phyloP scores from a whole-genome alignment of 768 basidiomycete genomes.

The Leucosporidium creatinivorum region DNA sequence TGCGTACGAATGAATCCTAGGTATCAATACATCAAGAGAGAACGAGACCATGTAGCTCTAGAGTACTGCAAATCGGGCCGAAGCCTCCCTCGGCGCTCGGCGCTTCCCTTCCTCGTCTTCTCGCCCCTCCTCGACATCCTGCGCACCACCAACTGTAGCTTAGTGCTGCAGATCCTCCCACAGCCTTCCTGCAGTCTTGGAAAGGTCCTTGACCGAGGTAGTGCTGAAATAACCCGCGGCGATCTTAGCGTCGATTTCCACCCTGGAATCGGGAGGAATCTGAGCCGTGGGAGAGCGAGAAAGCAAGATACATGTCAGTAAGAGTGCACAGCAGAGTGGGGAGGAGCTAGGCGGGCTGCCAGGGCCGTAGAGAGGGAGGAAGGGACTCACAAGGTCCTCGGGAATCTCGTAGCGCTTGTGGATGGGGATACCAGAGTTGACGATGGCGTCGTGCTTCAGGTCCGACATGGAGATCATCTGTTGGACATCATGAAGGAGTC shows the following conservation, averaged over 20 bases:
- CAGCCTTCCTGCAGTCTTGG: constrained; percentile 75
- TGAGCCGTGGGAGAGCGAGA: not conserved
- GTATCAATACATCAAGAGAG: no score
- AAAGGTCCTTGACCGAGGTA: constrained; percentile 61
- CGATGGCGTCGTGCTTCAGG: constrained; percentile 92
- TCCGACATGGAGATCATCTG: constrained; percentile 17
- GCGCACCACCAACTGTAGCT: not conserved
- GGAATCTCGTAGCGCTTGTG: constrained; percentile 77
- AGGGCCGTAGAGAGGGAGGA: not conserved
- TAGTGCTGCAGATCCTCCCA: constrained; percentile 61
- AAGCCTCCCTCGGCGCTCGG: no score
- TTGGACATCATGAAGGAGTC: constrained; percentile 52
- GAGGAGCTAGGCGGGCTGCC: not conserved
- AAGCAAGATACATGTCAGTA: no score
- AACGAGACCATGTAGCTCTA: no score
- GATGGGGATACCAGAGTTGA: constrained; percentile 78
- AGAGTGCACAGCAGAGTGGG: no score
- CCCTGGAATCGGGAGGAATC: constrained; percentile 59
- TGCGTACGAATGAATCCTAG: no score
- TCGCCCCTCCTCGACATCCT: no score
- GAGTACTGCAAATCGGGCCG: no score
- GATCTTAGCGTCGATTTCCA: constrained; percentile 96
- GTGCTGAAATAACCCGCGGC: constrained; percentile 70
- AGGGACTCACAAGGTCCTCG: constrained; percentile 60
- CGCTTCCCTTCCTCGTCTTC: no score